Base-by-base conservation (phyloP, 2,329 filamentous ascomycete genomes). In the Stemphylium vesicarium region DNA sequence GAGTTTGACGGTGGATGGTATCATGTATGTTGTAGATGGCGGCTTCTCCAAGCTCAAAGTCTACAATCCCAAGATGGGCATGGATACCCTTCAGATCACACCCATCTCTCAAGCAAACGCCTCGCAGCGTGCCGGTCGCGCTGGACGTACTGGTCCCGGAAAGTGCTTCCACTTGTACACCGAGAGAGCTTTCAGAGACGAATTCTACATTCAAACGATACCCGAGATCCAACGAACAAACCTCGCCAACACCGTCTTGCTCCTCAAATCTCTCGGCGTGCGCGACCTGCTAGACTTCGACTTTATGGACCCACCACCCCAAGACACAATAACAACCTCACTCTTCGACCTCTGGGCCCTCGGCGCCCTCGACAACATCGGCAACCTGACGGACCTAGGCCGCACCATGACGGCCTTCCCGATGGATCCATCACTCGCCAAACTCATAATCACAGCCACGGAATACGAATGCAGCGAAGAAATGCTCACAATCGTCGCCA, bases 1-100 rank as follows among this genome's bases (percentile, higher is more conserved):
- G 0, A 96, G 92, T 82, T 81, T 99, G 78, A 99, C 95, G 0
- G 95, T 99, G 5, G 95, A 99, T 71, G 95, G 95, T 63, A 99
- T 99, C 77, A 98, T 98, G 89, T 99, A 96, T 69, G 95, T 99
- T 18, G 95, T 99, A 4, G 95, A 99, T 74, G 88, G 91, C 1
- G 95, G 95, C 0, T 99, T 94, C 75, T 96, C 92, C 2, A 99
- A 99, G 75, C 85, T 98, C 72, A 99, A 99, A 74, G 95, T 99
- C 4, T 99, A 98, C 78, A 99, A 99, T 69, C 93, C 95, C 5
- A 90, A 93, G 48, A 98, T 99, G 92, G 95, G 95, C 53, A 99
- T 99, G 95, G 95, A 99, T 70, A 97, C 94, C 0, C 84, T 99
- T 12, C 95, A 98, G 70, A 96, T 99, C 64, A 99, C 95, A 0